Percentiles rank a stretch among this genome's conserved stretches.
These are phyloP conservation scores for Linum lewisii DNA, from an alignment of 345 rosid genomes.

Conservation along the genomic window DNA sequence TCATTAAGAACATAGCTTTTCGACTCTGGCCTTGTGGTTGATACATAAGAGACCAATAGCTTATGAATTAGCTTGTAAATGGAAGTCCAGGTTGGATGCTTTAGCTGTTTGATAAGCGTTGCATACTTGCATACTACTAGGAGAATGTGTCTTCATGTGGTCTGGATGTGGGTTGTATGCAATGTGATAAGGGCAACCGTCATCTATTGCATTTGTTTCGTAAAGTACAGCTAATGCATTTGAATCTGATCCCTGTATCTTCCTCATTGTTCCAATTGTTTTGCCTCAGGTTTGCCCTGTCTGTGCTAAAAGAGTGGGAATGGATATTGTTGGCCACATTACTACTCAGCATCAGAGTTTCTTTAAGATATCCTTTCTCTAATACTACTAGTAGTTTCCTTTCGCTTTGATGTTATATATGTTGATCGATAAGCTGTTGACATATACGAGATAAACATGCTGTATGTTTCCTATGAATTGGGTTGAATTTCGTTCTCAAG, in stretches of 20 bases:
- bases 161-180: neutral
- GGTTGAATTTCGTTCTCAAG: neutral
- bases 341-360: conserved; percentile 60
- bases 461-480: neutral
- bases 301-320: conserved; percentile 60
- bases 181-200: no score
- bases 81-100: no score
- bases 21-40: no score
- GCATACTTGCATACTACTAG: no score
- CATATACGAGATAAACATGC: neutral
- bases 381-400: neutral
- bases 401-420: no score
- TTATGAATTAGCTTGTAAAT: neutral
- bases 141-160: neutral
- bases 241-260: neutral
- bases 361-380: conserved; percentile 65
- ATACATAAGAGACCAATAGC: no score
- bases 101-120: no score
- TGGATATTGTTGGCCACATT: conserved; percentile 63
- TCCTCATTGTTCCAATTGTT: conserved; percentile 18
- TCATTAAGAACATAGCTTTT: neutral
- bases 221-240: no score
- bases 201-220: no score
- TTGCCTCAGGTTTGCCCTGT: conserved; percentile 62
- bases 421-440: no score